Base-by-base conservation (phyloP, 2,329 filamentous ascomycete genomes). In the Biscogniauxia mediterranea region DNA sequence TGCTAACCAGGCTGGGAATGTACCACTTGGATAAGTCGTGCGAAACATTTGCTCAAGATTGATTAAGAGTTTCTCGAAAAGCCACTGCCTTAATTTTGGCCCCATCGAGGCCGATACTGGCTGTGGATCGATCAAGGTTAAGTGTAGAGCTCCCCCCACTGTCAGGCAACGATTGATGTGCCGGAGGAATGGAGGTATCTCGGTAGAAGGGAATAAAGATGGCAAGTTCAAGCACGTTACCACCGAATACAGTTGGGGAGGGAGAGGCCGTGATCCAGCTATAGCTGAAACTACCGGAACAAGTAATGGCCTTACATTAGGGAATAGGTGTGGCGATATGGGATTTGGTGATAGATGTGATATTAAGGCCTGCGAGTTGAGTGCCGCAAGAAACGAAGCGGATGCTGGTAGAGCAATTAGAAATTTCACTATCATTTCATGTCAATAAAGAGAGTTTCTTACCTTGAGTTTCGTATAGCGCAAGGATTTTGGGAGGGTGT, bases 71-170 rank as follows among this genome's bases (percentile, higher is more conserved):
- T 89, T 78, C 3, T 83, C 79, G 52, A 89, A 84, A 2, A 91
- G 76, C 88, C 88, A 91, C 0, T 77, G 72, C 42, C 82, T 78
- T 69, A 91, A 75, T 1, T 76, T 75, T 0, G 84, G 85, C 0
- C 88, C 89, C 23, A 85, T 76, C 0, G 82, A 86, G 1, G 78
- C 74, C 3, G 81, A 75, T 0, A 82, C 76, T 0, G 89, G 89
- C 7, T 83, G 76, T 0, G 88, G 85, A 60, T 91, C 86, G 64
- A 90, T 83, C 19, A 90, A 74, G 0, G 83, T 82, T 17, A 91
- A 73, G 61, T 88, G 81, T 13, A 90, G 72, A 20, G 78, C 76
- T 1, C 88, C 87, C 0, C 81, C 80, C 0, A 81, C 79, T 3
- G 79, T 76, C 2, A 91, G 79, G 32, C 83, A 81, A 23, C 81